These are phyloP conservation scores for Rosa persica DNA, from an alignment of 306 rosid species.

Conservation along the genomic window DNA sequence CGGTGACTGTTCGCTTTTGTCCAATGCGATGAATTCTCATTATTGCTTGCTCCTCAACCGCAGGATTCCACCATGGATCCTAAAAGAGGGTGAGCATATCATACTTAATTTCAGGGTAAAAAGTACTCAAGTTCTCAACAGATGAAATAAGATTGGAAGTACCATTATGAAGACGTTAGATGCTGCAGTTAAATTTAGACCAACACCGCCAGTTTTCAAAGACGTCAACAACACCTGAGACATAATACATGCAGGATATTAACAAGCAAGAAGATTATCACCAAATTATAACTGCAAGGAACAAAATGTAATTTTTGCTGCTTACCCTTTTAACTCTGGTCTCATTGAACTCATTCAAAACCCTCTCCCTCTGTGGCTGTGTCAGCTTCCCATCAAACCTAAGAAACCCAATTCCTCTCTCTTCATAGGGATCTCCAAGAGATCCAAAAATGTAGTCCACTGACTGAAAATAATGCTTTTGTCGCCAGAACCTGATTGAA, in stretches of 20 bases:
- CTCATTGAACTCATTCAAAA: conserved; percentile 65
- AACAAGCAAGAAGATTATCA: background rate
- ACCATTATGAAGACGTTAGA: conserved; percentile 84
- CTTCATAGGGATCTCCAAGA: conserved; percentile 67
- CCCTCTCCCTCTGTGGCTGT: conserved; percentile 68
- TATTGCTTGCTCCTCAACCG: conserved; percentile 91
- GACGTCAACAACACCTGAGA: conserved; percentile 79
- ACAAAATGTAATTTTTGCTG: background rate
- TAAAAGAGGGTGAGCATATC: conserved; percentile 14
- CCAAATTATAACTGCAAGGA: background rate
- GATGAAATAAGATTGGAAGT: background rate
- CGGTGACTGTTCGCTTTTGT: conserved; percentile 48
- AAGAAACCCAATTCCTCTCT: conserved; percentile 52
- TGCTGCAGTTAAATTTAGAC: conserved; percentile 87
- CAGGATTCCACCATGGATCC: conserved; percentile 99
- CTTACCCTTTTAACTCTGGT: conserved; percentile 56
- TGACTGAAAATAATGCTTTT: conserved; percentile 87
- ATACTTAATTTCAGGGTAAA: conserved; percentile 1
- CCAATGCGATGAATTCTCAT: conserved; percentile 93
- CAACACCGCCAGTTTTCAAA: conserved; percentile 89
- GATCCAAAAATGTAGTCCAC: conserved; percentile 78
- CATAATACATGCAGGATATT: background rate
- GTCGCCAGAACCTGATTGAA: conserved; percentile 40
- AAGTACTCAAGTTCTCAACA: background rate
- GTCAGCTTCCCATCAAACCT: conserved; percentile 70